These are phyloP conservation scores for Paecilomyces sp. DNA, from an alignment of 2,329 filamentous ascomycete species.

Conservation along the genomic window DNA sequence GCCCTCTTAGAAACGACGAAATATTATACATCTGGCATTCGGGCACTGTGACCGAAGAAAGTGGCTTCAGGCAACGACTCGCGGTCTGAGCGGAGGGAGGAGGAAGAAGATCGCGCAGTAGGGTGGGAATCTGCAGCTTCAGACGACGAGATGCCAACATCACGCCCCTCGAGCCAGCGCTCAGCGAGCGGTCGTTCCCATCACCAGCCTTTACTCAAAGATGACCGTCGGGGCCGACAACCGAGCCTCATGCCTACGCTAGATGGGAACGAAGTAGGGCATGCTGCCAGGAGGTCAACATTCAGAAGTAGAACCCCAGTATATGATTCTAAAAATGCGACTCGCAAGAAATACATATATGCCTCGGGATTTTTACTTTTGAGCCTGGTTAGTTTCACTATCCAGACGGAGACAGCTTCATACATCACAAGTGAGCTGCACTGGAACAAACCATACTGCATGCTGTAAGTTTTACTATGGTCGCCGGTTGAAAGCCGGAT, in stretches of 20 bases:
- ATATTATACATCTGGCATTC: not conserved
- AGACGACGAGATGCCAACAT: conserved; percentile 39
- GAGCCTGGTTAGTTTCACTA: conserved; percentile 78
- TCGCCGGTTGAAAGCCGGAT: conserved; percentile 4
- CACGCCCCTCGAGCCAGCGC: conserved; percentile 41
- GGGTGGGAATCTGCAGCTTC: conserved; percentile 30
- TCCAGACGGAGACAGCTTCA: conserved; percentile 92
- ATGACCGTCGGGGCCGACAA: conserved; percentile 33
- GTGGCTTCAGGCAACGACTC: conserved; percentile 26
- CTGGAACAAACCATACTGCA: conserved; percentile 99
- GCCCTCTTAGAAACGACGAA: not conserved
- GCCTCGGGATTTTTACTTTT: conserved; percentile 76
- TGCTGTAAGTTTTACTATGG: conserved; percentile 60
- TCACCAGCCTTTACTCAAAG: conserved; percentile 49
- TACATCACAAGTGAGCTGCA: conserved; percentile 88
- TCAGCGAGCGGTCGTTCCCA: conserved; percentile 40
- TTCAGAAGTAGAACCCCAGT: conserved; percentile 75
- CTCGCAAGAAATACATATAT: conserved; percentile 76
- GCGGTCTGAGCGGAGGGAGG: conserved; percentile 10
- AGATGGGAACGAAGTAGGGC: conserved; percentile 26
- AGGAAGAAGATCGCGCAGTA: conserved; percentile 24
- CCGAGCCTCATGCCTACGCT: conserved; percentile 20
- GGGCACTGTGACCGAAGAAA: conserved; percentile 3
- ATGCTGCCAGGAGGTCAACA: conserved; percentile 52
- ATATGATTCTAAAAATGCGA: conserved; percentile 54